A percentile compares a stretch with the other conserved stretches of the same genome.
These are phyloP conservation scores for Linum lewisii DNA, from an alignment of 345 rosid species.

Conservation along the genomic window DNA sequence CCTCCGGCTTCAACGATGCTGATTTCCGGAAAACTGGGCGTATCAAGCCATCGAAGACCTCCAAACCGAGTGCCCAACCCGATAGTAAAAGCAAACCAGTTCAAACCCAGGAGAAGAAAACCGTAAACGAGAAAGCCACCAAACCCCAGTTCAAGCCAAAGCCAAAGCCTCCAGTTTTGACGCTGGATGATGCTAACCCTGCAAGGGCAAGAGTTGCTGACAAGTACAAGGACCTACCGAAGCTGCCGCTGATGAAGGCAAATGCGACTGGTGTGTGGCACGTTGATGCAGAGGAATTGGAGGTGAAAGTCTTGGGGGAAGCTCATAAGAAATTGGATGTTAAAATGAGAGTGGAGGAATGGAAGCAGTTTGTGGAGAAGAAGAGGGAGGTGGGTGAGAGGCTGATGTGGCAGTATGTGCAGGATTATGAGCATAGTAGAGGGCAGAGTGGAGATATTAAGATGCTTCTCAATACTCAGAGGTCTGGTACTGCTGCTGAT, in stretches of 20 bases:
- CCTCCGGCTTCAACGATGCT: constrained; percentile 59
- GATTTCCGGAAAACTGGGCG: constrained; percentile 53
- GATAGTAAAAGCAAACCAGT: not conserved
- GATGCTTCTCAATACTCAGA: constrained; percentile 74
- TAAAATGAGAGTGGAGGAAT: constrained; percentile 35
- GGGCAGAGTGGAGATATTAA: constrained; percentile 79
- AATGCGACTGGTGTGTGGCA: constrained; percentile 62
- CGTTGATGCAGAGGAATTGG: constrained; percentile 59
- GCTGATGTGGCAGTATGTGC: constrained; percentile 62
- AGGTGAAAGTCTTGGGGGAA: constrained; percentile 52
- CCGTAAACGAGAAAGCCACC: not conserved
- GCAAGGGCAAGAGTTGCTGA: constrained; percentile 19
- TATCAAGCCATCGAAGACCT: constrained; percentile 14
- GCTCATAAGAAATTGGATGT: constrained; percentile 24
- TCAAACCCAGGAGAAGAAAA: constrained; percentile 3
- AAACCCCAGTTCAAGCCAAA: constrained; percentile 16
- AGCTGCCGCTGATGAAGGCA: constrained; percentile 67
- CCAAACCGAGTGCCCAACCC: not conserved
- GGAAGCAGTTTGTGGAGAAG: constrained; percentile 45
- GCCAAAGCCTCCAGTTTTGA: constrained; percentile 52
- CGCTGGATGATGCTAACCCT: constrained; percentile 27
- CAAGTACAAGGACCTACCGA: constrained; percentile 52
- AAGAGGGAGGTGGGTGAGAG: constrained; percentile 78
- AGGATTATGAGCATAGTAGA: constrained; percentile 53
- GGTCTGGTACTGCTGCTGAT: constrained; percentile 92